A percentile compares a stretch with the other conserved stretches of the same genome.
Conservation (phyloP, 116 monocot genomes). For the Zostera marina region DNA sequence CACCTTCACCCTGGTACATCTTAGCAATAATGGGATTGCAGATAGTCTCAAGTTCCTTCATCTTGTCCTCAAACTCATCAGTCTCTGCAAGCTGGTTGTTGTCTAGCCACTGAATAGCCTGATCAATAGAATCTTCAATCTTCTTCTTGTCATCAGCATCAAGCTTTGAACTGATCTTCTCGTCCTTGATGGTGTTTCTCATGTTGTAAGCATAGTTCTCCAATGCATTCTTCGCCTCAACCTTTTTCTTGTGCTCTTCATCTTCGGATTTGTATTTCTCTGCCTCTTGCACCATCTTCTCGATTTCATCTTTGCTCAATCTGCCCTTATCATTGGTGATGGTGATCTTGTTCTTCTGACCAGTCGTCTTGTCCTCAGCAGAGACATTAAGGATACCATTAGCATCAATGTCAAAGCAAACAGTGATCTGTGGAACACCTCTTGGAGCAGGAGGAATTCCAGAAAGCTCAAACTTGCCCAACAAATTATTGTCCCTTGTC, state of each 20-base stretch:
- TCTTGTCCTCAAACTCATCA: constrained; percentile 72
- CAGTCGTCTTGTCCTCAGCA: constrained; percentile 31
- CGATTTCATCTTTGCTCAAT: constrained; percentile 33
- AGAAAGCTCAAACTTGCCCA: constrained; percentile 28
- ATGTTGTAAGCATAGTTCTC: constrained; percentile 63
- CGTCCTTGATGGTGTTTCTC: constrained; percentile 49
- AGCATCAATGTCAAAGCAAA: constrained; percentile 57
- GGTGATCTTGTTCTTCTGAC: constrained; percentile 39
- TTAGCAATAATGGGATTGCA: constrained; percentile 51
- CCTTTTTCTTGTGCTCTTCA: constrained; percentile 31
- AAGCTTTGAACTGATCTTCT: constrained; percentile 13
- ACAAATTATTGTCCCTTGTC: constrained; percentile 43
- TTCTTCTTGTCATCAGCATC: constrained; percentile 14
- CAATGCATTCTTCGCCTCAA: constrained; percentile 25
- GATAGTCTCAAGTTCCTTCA: constrained; percentile 58
- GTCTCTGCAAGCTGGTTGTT: constrained; percentile 55
- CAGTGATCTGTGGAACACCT: constrained; percentile 40
- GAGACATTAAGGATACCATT: constrained; percentile 36
- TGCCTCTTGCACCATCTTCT: constrained; percentile 39
- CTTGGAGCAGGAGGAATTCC: constrained; percentile 35
- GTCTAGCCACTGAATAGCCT: constrained; percentile 53
- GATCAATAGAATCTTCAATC: constrained; percentile 40
- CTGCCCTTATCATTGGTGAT: constrained; percentile 34
- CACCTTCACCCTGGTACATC: constrained; percentile 17
- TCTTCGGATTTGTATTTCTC: constrained; percentile 37